Evolutionary conservation across 192 early-diverging fungal species (phyloP).

Genomic region (Piromyces finnis): DNA sequence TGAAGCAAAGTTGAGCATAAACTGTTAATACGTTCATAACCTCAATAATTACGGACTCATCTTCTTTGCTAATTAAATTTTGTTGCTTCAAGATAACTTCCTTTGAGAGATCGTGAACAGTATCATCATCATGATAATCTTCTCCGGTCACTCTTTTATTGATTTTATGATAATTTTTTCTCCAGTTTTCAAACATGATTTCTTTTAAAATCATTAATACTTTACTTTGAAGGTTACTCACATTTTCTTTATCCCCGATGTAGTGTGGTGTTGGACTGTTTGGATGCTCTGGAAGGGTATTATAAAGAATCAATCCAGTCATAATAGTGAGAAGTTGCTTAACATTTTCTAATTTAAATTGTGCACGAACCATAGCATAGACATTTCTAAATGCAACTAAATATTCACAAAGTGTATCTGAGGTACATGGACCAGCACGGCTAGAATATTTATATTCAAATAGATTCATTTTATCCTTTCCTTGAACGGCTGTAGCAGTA

Average conservation of each 20-base stretch:
- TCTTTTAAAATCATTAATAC: neutral
- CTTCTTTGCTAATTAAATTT: neutral
- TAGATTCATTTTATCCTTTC: neutral
- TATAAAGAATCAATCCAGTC: neutral
- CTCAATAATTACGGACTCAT: neutral
- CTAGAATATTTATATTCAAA: neutral
- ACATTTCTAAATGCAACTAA: neutral
- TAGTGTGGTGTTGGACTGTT: neutral
- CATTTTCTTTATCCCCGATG: neutral
- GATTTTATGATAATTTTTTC: neutral
- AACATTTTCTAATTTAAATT: neutral
- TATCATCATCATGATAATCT: neutral
- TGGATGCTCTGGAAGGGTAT: neutral
- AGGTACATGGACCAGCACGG: neutral
- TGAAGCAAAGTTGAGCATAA: neutral
- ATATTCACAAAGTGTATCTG: neutral
- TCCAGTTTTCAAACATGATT: neutral
- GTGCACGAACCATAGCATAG: neutral
- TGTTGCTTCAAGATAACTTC: neutral
- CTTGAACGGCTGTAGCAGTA: no score
- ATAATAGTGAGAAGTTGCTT: neutral
- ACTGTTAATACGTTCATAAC: neutral
- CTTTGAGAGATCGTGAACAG: neutral
- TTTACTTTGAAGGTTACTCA: neutral
- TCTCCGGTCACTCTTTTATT: neutral